phyloP scores from a whole-genome alignment of 306 rosid genomes.

The Geum urbanum region DNA sequence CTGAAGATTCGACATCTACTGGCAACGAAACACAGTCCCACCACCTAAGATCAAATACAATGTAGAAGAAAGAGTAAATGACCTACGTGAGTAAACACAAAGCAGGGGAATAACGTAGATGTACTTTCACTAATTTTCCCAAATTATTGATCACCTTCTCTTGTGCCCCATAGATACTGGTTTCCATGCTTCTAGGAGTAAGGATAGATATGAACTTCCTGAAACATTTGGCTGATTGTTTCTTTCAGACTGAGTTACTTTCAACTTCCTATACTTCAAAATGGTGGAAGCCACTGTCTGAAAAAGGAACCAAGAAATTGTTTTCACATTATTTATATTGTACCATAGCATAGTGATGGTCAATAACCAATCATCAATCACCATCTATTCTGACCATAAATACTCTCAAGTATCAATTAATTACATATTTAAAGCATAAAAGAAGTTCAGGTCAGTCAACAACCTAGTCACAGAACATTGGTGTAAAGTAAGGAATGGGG shows the following conservation, averaged over 20 bases:
- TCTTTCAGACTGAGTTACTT: conserved; percentile 32
- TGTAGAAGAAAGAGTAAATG: neutral
- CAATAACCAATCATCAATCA: neutral
- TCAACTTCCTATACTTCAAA: conserved; percentile 57
- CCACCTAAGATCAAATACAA: conserved; percentile 60
- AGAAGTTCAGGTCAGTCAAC: neutral
- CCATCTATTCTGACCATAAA: neutral
- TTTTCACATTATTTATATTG: neutral
- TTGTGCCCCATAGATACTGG: conserved; percentile 90
- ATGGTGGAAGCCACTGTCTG: conserved; percentile 75
- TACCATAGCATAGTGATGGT: neutral
- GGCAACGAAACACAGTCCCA: conserved; percentile 97
- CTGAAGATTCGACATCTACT: conserved; percentile 64
- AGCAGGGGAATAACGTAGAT: neutral
- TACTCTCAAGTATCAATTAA: neutral
- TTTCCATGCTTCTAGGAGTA: conserved; percentile 85
- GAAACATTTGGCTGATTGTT: conserved; percentile 36
- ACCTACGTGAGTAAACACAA: neutral
- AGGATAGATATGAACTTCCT: conserved; percentile 34
- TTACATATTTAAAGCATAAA: neutral
- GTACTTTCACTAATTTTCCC: neutral
- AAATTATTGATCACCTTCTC: conserved; percentile 48
- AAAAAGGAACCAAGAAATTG: conserved; percentile 8
- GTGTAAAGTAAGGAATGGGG: too few relatives aligned
- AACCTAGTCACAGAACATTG: neutral